Percentiles rank a stretch among this genome's conserved stretches.
Conservation (phyloP, 805 yeast genomes). For the Starmerella powellii region DNA sequence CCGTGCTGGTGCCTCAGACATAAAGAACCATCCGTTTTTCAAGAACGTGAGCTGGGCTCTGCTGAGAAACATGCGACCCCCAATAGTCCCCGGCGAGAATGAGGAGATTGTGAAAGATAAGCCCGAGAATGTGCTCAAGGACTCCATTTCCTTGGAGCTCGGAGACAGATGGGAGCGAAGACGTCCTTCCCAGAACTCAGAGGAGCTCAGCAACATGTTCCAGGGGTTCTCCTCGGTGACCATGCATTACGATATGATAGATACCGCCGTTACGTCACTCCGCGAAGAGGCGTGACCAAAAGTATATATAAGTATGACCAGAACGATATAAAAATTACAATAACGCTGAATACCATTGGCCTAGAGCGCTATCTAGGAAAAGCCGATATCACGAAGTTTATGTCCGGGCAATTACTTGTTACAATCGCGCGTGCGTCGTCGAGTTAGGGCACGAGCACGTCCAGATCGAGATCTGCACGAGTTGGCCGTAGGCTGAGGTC, state of each 20-base stretch:
- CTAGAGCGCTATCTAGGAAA: too few species aligned
- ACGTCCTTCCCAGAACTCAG: slow-evolving; percentile 19
- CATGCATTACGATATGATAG: slow-evolving; percentile 22
- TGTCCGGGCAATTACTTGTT: too few species aligned
- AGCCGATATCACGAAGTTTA: too few species aligned
- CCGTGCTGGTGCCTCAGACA: slow-evolving; percentile 87
- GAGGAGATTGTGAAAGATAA: neutral
- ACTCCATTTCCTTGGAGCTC: slow-evolving; percentile 21
- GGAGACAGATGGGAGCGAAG: slow-evolving; percentile 24
- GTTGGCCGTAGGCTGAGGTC: too few species aligned
- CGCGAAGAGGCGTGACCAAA: slow-evolving; percentile 6
- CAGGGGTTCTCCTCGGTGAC: slow-evolving; percentile 23
- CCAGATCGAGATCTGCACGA: too few species aligned
- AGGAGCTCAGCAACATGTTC: slow-evolving; percentile 21
- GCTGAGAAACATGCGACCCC: slow-evolving; percentile 83
- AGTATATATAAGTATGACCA: neutral
- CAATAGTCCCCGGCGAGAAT: slow-evolving; percentile 75
- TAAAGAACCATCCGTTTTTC: slow-evolving; percentile 83
- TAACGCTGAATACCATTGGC: too few species aligned
- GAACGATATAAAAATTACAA: too few species aligned
- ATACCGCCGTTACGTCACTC: slow-evolving; percentile 7
- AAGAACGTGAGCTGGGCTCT: slow-evolving; percentile 92
- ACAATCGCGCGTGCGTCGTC: too few species aligned
- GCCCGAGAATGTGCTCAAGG: slow-evolving; percentile 13
- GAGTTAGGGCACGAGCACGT: too few species aligned